phyloP scores from a whole-genome alignment of 129 eudicot species.

The Silybum marianum region DNA sequence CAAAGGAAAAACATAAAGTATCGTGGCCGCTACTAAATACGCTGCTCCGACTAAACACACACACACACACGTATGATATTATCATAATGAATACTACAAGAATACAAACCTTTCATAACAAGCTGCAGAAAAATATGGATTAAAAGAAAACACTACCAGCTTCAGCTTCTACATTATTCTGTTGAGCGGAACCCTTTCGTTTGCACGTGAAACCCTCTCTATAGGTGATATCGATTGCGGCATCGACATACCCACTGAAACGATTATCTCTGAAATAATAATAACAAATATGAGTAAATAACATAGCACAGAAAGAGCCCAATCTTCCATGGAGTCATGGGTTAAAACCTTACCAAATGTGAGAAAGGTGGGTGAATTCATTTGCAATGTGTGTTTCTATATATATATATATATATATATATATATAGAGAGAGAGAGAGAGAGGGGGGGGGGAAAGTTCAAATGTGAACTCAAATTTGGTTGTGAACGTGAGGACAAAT shows the following conservation, averaged over 20 bases:
- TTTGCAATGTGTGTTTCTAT: no score
- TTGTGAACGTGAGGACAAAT: no score
- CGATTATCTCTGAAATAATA: constrained; percentile 75
- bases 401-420: no score
- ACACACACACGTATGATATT: neutral
- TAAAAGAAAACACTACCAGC: neutral
- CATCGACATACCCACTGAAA: constrained; percentile 97
- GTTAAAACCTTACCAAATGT: neutral
- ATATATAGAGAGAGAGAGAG: no score
- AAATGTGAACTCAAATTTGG: no score
- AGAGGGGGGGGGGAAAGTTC: no score
- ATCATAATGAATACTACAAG: constrained; percentile 26
- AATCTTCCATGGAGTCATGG: no score
- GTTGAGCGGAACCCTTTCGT: constrained; percentile 57
- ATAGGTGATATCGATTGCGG: constrained; percentile 74
- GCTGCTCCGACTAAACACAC: constrained; percentile 4
- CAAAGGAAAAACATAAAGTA: constrained; percentile 12
- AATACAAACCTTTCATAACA: constrained; percentile 23
- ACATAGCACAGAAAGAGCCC: no score
- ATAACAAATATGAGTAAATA: neutral
- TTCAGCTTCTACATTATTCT: constrained; percentile 48
- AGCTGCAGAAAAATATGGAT: constrained; percentile 3
- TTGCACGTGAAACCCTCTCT: constrained; percentile 50
- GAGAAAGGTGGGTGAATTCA: neutral
- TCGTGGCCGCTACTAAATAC: constrained; percentile 12